Conservation (phyloP, 2,329 filamentous ascomycete species). For the Nigrograna mackinnonii region DNA sequence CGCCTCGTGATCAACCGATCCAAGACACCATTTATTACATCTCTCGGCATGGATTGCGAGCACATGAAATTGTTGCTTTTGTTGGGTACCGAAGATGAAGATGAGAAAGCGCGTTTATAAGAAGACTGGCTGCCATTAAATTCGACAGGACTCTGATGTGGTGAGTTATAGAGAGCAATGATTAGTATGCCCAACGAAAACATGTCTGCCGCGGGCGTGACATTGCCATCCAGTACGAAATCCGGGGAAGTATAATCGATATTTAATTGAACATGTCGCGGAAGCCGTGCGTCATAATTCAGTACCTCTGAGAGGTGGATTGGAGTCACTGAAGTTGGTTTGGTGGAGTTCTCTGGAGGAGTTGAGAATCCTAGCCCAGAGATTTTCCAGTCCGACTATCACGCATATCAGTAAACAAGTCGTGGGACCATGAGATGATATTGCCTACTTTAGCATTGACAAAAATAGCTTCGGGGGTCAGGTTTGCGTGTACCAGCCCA, state of each 20-base stretch:
- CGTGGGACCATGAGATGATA: constrained; percentile 11
- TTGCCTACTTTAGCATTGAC: constrained; percentile 82
- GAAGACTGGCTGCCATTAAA: constrained; percentile 77
- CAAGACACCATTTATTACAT: constrained; percentile 75
- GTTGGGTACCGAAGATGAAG: constrained; percentile 77
- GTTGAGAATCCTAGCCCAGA: constrained; percentile 91
- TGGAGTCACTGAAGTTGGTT: constrained; percentile 74
- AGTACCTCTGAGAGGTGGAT: constrained; percentile 83
- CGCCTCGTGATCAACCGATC: constrained; percentile 85
- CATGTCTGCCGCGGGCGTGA: constrained; percentile 84
- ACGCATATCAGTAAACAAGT: constrained; percentile 27
- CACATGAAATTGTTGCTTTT: constrained; percentile 83
- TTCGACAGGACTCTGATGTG: constrained; percentile 84
- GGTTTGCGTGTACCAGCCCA: constrained; percentile 88
- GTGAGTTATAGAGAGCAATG: constrained; percentile 90
- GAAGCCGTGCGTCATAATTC: constrained; percentile 83
- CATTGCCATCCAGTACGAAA: constrained; percentile 87
- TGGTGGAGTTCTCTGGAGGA: constrained; percentile 74
- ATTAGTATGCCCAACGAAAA: constrained; percentile 91
- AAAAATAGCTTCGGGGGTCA: constrained; percentile 91
- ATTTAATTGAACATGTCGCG: constrained; percentile 81
- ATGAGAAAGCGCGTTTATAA: constrained; percentile 83
- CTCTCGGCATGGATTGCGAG: constrained; percentile 76
- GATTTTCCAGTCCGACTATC: constrained; percentile 94
- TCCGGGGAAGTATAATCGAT: constrained; percentile 94